Evolutionary conservation across 1,284 basidiomycete species (phyloP).

Genomic region (Marasmius tenuissimus): DNA sequence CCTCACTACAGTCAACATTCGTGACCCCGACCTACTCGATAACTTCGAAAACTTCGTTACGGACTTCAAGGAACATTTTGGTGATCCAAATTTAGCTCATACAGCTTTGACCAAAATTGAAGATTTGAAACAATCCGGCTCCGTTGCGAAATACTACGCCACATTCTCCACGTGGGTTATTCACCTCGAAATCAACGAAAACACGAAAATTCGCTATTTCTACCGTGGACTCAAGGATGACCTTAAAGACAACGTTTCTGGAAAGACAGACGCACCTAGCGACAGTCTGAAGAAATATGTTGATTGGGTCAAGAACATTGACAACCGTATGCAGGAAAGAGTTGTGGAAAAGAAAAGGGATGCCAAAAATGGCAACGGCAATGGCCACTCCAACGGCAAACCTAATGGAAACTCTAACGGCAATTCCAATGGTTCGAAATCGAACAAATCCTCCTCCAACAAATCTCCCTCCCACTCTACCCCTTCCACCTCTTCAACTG

Average conservation of each 20-base stretch:
- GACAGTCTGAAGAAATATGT: neutral
- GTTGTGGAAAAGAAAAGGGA: neutral
- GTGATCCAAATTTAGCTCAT: neutral
- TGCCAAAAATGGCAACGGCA: neutral
- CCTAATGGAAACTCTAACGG: neutral
- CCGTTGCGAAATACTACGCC: neutral
- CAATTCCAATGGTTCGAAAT: no score
- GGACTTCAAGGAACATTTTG: neutral
- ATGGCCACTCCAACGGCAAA: neutral
- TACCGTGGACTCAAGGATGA: neutral
- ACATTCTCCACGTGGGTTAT: neutral
- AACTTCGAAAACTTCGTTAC: neutral
- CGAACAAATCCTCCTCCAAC: no score
- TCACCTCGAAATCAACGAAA: neutral
- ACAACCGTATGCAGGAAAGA: neutral
- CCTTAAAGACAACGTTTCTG: neutral
- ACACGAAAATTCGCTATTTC: neutral
- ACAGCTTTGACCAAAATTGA: neutral
- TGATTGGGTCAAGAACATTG: neutral
- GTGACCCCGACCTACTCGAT: neutral
- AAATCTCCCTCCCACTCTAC: no score
- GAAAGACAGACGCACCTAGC: neutral
- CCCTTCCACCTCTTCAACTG: neutral
- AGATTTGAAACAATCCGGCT: neutral
- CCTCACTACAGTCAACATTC: neutral